Percentiles rank a stretch among this genome's conserved stretches.
Evolutionary conservation across 352 stramenopile genomes (phyloP).

Genomic region (Hyaloperonospora arabidopsidis): DNA sequence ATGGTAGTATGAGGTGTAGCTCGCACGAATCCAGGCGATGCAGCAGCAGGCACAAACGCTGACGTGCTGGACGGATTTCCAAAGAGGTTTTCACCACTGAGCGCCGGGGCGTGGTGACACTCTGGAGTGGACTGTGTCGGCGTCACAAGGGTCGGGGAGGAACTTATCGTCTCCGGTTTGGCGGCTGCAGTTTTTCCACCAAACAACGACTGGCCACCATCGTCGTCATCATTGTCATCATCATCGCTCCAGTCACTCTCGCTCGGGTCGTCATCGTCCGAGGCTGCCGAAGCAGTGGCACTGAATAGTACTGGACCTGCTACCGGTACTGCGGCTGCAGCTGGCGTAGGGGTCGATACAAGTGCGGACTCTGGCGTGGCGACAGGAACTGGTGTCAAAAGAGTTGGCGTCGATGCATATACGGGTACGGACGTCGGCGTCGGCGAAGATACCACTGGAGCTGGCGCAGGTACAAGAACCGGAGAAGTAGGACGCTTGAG

Average conservation of each 20-base stretch:
- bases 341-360: neutral
- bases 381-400: slow-evolving; percentile 3
- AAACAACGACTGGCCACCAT: slow-evolving; percentile 33
- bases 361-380: neutral
- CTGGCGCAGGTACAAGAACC: slow-evolving; percentile 6
- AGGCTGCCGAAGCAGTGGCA: slow-evolving; percentile 12
- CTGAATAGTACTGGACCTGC: slow-evolving; percentile 33
- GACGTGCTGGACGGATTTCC: slow-evolving; percentile 18
- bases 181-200: slow-evolving; percentile 20
- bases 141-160: slow-evolving; percentile 19
- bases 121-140: slow-evolving; percentile 20
- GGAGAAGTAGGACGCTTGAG: slow-evolving; percentile 2
- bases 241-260: slow-evolving; percentile 69
- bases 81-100: slow-evolving; percentile 25
- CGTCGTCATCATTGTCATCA: slow-evolving; percentile 29
- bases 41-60: slow-evolving; percentile 8
- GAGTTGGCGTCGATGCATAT: slow-evolving; percentile 6
- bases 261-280: slow-evolving; percentile 44
- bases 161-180: slow-evolving; percentile 12
- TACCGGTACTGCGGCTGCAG: slow-evolving; percentile 5
- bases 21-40: slow-evolving; percentile 25
- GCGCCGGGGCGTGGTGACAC: slow-evolving; percentile 15
- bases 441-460: slow-evolving; percentile 2
- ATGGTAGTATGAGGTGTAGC: slow-evolving; percentile 18
- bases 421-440: slow-evolving; percentile 6